Base-by-base conservation (phyloP, 2,329 filamentous ascomycete genomes). In the Beauveria pseudobassiana region DNA sequence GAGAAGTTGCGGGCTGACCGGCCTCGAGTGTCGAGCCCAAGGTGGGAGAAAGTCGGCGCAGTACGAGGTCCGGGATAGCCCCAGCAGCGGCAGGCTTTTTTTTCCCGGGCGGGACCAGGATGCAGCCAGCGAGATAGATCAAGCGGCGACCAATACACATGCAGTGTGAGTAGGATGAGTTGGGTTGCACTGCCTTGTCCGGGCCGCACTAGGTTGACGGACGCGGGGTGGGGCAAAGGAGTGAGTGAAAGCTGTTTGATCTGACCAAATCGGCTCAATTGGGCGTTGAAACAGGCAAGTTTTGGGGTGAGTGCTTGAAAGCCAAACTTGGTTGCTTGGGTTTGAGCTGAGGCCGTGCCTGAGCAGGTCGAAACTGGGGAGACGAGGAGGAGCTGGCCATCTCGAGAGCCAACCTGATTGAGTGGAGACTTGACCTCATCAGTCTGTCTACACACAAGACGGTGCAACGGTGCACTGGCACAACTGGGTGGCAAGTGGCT, bases 41-140 rank as follows among this genome's bases (percentile, higher is more conserved):
- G 48, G 42, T 16, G n/a, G n/a, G 54, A 56, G 24, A 10, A 46
- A 56, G 42, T 46, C 42, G 53, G 53, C 40, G 42, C 53, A 56
- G 53, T 42, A 56, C 53, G n/a, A 56, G 53, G 53, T 48, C 42
- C 42, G 20, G n/a, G 43, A 58, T 48, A 49, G 30, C 55, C 43
- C 45, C 20, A 49, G 30, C 28, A 58, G 42, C 42, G 18, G 28
- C 26, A 46, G 26, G n/a, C 26, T 24, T 9, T 34, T 55, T 34
- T 5, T 20, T 24, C 8, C 30, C 28, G 18, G 43, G 43, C 42
- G 22, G 38, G 22, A 54, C 38, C 10, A 26, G 14, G 52, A 54
- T 22, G 30, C 34, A 16, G 22, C 52, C 22, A 42, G 51, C 20
- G 16, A 54, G 6, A 38, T 34, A 38, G 9, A 20, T n/a, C 6